phyloP scores from a whole-genome alignment of 192 early-diverging fungal species.

The Entrophospora sp. region DNA sequence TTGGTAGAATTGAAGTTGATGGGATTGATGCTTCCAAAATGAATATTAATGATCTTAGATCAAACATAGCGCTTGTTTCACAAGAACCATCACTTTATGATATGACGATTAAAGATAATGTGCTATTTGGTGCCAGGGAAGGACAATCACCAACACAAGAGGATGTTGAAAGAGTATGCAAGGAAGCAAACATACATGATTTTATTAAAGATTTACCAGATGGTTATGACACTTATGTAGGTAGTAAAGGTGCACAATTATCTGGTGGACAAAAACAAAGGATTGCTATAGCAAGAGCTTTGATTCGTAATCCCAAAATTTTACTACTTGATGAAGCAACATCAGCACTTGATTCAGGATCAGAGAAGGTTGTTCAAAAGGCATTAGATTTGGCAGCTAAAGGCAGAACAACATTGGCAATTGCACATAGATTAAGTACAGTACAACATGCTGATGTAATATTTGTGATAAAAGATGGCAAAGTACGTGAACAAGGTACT shows the following conservation, averaged over 20 bases:
- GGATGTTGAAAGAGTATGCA: constrained; percentile 57
- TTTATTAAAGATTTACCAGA: constrained; percentile 67
- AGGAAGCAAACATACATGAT: constrained; percentile 63
- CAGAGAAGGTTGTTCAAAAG: constrained; percentile 70
- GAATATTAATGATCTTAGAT: constrained; percentile 32
- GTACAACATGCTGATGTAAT: constrained; percentile 82
- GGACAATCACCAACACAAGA: constrained; percentile 58
- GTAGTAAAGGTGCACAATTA: constrained; percentile 68
- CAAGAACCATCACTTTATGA: constrained; percentile 56
- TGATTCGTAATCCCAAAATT: constrained; percentile 59
- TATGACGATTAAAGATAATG: constrained; percentile 41
- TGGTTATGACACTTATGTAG: constrained; percentile 86
- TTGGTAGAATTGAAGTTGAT: constrained; percentile 35
- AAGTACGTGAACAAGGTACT: constrained; percentile 61
- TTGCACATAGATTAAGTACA: constrained; percentile 70
- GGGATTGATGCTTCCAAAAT: constrained; percentile 33
- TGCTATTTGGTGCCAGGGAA: constrained; percentile 63
- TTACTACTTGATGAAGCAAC: constrained; percentile 82
- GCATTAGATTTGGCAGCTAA: constrained; percentile 59
- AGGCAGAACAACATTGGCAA: constrained; percentile 50
- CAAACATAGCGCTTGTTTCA: constrained; percentile 50
- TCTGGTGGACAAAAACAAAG: constrained; percentile 90
- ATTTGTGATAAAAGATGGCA: constrained; percentile 68
- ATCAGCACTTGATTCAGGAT: constrained; percentile 70
- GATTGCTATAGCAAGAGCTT: constrained; percentile 62